These are phyloP conservation scores for Excoecaria cochinchinensis DNA, from an alignment of 345 rosid genomes.

Conservation along the genomic window DNA sequence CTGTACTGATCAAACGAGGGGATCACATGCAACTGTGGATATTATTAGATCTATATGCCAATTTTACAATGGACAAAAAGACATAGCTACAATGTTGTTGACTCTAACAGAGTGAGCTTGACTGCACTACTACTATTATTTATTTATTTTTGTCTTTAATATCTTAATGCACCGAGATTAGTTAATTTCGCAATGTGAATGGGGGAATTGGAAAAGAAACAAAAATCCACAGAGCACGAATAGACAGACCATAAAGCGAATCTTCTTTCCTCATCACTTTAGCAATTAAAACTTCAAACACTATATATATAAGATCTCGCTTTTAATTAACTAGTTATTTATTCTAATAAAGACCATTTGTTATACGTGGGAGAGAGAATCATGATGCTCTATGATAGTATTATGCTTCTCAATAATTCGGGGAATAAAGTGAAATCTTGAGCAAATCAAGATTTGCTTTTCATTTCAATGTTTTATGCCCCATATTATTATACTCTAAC, in stretches of 20 bases:
- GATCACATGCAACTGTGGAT: conserved; percentile 7
- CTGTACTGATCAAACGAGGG: neutral
- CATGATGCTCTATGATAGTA: neutral
- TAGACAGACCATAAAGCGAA: neutral
- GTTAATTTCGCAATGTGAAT: neutral
- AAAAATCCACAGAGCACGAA: neutral
- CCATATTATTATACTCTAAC: neutral
- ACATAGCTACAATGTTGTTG: neutral
- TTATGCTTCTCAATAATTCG: neutral
- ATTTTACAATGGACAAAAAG: neutral
- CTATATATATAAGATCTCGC: conserved; percentile 8
- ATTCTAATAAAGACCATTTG: neutral
- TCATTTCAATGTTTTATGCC: neutral
- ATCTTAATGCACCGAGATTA: too few relatives aligned
- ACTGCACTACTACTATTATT: neutral
- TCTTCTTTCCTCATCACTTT: neutral
- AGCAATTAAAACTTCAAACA: neutral
- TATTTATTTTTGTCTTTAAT: neutral
- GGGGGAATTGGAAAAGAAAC: neutral
- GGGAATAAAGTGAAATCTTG: conserved; percentile 1
- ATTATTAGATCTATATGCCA: neutral
- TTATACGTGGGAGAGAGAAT: neutral
- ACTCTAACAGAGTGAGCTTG: neutral
- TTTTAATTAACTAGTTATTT: neutral
- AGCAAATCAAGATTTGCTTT: conserved; percentile 11